A percentile compares a stretch with the other conserved stretches of the same genome.
Evolutionary conservation across 345 rosid species (phyloP).

Genomic region (Nephelium lappaceum): DNA sequence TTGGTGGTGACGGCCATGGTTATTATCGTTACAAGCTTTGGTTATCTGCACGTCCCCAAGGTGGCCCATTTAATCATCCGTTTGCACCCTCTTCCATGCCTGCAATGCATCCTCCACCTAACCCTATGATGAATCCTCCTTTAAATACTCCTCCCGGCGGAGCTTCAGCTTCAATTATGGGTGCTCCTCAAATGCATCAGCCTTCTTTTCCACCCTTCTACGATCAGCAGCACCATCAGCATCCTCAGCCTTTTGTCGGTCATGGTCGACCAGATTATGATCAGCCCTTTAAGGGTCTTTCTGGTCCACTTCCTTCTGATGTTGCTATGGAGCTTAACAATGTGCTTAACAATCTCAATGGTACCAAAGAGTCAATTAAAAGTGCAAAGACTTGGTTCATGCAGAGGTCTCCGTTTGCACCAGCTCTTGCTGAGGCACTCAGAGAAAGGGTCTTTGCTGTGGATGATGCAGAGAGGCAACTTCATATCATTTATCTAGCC

Average conservation of each 20-base stretch:
- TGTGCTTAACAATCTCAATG: conserved; percentile 77
- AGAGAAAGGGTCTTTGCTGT: conserved; percentile 78
- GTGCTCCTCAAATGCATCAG: conserved; percentile 73
- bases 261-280: conserved; percentile 82
- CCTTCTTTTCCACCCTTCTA: conserved; percentile 75
- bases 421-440: conserved; percentile 86
- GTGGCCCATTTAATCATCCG: conserved; percentile 63
- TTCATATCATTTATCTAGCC: conserved; percentile 88
- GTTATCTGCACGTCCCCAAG: conserved; percentile 64
- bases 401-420: conserved; percentile 97
- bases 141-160: conserved; percentile 44
- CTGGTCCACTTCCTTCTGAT: conserved; percentile 91
- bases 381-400: conserved; percentile 98
- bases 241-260: conserved; percentile 54
- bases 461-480: conserved; percentile 95
- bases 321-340: conserved; percentile 76
- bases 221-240: conserved; percentile 82
- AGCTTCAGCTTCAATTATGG: conserved; percentile 49
- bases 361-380: conserved; percentile 98
- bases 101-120: conserved; percentile 68
- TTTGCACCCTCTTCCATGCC: conserved; percentile 58
- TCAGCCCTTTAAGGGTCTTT: conserved; percentile 69
- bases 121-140: conserved; percentile 64
- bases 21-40: conserved; percentile 89
- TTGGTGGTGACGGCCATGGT: conserved; percentile 92